phyloP scores from a whole-genome alignment of 768 basidiomycete genomes.

The Boletus fagicola region DNA sequence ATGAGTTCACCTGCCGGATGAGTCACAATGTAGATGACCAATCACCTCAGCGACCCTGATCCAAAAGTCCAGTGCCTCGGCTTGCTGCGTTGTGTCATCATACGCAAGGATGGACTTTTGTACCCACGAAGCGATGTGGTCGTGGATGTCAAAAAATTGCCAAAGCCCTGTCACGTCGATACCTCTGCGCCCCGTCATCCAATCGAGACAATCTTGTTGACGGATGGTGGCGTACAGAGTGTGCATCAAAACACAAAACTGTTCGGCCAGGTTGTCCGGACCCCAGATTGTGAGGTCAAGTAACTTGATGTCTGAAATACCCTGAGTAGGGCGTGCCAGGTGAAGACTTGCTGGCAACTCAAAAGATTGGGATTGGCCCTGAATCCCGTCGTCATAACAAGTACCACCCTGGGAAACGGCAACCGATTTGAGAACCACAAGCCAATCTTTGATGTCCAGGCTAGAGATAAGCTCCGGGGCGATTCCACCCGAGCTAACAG shows the following conservation, averaged over 20 bases:
- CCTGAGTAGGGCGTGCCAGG: background rate
- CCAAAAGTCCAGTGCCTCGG: slow-evolving; percentile 68
- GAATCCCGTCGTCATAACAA: slow-evolving; percentile 1
- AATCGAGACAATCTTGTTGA: slow-evolving; percentile 71
- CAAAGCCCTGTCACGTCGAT: slow-evolving; percentile 42
- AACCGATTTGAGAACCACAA: slow-evolving; percentile 7
- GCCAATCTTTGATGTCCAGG: slow-evolving; percentile 28
- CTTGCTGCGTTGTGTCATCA: slow-evolving; percentile 50
- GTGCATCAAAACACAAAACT: slow-evolving; percentile 75
- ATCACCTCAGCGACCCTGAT: slow-evolving; percentile 73
- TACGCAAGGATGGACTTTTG: slow-evolving; percentile 57
- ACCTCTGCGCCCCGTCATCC: slow-evolving; percentile 43
- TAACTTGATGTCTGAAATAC: background rate
- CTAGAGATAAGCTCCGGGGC: slow-evolving; percentile 29
- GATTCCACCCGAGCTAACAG: slow-evolving; percentile 33
- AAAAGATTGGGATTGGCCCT: slow-evolving; percentile 1
- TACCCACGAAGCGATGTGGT: slow-evolving; percentile 66
- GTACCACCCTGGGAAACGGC: background rate
- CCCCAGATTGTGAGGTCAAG: slow-evolving; percentile 49
- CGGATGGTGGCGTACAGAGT: slow-evolving; percentile 66
- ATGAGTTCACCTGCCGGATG: background rate
- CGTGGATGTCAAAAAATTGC: slow-evolving; percentile 59
- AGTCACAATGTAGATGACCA: slow-evolving; percentile 20
- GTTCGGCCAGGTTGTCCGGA: slow-evolving; percentile 70
- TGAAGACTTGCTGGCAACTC: slow-evolving; percentile 25